Evolutionary conservation across 2,329 filamentous ascomycete species (phyloP).

Genomic region (Ceratocystis papillata): DNA sequence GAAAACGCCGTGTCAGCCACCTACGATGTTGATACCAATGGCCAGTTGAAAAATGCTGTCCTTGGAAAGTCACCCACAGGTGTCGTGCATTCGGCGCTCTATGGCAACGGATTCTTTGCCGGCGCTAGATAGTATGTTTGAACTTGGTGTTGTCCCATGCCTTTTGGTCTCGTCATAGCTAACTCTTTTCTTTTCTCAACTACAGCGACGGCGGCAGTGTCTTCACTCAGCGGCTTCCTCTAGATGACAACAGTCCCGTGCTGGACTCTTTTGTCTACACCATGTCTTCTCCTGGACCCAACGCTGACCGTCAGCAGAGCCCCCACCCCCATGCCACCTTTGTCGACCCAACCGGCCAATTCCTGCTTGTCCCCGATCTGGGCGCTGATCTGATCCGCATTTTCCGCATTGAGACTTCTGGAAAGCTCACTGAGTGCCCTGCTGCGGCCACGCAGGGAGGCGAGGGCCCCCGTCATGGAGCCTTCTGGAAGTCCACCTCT

Average conservation of each 20-base stretch:
- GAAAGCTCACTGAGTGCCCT: conserved; percentile 38
- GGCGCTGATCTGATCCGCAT: conserved; percentile 46
- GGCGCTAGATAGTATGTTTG: conserved; percentile 37
- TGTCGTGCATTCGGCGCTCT: conserved; percentile 36
- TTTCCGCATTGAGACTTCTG: conserved; percentile 40
- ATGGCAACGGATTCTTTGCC: conserved; percentile 36
- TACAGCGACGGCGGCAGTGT: conserved; percentile 36
- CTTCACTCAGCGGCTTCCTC: conserved; percentile 36
- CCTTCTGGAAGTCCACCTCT: conserved; percentile 35
- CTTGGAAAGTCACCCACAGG: conserved; percentile 31
- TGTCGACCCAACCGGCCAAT: conserved; percentile 40
- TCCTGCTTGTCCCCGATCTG: conserved; percentile 42
- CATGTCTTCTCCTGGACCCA: conserved; percentile 36
- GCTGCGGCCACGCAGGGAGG: conserved; percentile 36
- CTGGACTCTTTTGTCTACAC: conserved; percentile 35
- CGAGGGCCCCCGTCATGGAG: conserved; percentile 44
- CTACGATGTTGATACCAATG: conserved; percentile 29
- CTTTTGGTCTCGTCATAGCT: neutral
- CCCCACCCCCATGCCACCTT: conserved; percentile 46
- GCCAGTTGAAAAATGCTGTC: conserved; percentile 28
- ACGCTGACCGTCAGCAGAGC: conserved; percentile 41
- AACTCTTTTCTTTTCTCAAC: neutral
- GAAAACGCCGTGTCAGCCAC: conserved; percentile 29
- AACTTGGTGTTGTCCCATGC: neutral
- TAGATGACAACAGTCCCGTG: conserved; percentile 29